phyloP scores from a whole-genome alignment of 371 early-diverging fungal species.

The Mucor saturninus region DNA sequence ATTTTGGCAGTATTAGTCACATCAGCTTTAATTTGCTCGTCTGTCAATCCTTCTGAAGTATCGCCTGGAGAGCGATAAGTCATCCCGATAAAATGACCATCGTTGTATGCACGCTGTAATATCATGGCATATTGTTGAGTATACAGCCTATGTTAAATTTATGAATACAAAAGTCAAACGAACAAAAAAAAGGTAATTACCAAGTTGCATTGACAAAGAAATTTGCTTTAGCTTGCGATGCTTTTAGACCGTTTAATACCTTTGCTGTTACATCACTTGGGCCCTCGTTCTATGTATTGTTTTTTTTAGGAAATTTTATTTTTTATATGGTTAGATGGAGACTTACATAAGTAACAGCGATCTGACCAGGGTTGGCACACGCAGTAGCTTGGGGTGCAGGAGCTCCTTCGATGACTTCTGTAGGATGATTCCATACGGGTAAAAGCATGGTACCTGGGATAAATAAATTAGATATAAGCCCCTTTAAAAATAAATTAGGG shows the following conservation, averaged over 20 bases:
- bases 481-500: background rate
- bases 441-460: constrained; percentile 32
- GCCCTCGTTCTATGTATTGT: constrained; percentile 52
- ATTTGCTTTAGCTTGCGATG: constrained; percentile 59
- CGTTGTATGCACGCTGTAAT: constrained; percentile 57
- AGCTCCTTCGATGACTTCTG: constrained; percentile 27
- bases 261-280: constrained; percentile 66
- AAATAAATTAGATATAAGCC: background rate
- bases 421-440: constrained; percentile 54
- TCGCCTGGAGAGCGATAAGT: constrained; percentile 61
- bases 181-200: constrained; percentile 19
- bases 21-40: constrained; percentile 53
- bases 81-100: constrained; percentile 65
- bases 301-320: background rate
- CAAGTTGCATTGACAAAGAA: constrained; percentile 67
- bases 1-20: constrained; percentile 53
- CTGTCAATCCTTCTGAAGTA: constrained; percentile 46
- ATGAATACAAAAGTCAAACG: background rate
- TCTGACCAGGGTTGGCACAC: constrained; percentile 56
- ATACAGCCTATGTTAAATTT: constrained; percentile 30
- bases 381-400: constrained; percentile 49
- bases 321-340: background rate
- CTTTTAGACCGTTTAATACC: constrained; percentile 57
- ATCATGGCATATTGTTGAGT: constrained; percentile 62
- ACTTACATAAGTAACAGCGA: constrained; percentile 62